Base-by-base conservation (phyloP, 192 early-diverging fungal species). In the Coemansia sp. region DNA sequence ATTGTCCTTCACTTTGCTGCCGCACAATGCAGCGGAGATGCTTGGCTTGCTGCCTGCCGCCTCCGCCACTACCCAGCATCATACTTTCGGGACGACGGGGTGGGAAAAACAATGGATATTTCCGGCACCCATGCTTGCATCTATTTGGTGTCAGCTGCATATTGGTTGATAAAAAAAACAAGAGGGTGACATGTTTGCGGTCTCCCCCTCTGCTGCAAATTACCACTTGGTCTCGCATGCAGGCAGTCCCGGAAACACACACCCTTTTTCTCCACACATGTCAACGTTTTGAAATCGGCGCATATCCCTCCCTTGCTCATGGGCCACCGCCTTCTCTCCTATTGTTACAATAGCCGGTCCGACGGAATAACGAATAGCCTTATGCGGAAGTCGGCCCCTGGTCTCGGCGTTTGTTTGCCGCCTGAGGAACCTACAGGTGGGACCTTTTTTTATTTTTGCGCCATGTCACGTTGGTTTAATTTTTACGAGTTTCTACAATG, bases 241-340 rank as follows among this genome's bases (percentile, higher is more conserved):
- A 48, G 46, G 21, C 46, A 6, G 19, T 48, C 46, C 46, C 46
- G n/a, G 46, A 24, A 48, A 48, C 9, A 19, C 9, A n/a, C 46
- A n/a, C 21, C 46, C 46, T 48, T 21, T 48, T 48, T 48, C 46
- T 48, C 46, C 46, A 3, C 46, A 48, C 46, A 57, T 57, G 31
- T 57, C 54, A 57, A 57, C 54, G 35, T 57, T 27, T 33, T 57
- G 54, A 57, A 57, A 34, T 31, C 54, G 16, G 54, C 31, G 54
- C 54, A 57, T 17, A 24, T 41, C 14, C 14, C 37, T 46, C 19
- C 40, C 46, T 48, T 48, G 46, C 46, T 48, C 19, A 9, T 57
- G 51, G 21, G 31, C 31, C 31, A 34, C 31, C 54, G 54, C 54
- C 51, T 54, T 31, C n/a, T 54, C 4, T 29, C 51, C 27, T 31